Conservation (phyloP, 116 monocot genomes). For the Iris pallida region DNA sequence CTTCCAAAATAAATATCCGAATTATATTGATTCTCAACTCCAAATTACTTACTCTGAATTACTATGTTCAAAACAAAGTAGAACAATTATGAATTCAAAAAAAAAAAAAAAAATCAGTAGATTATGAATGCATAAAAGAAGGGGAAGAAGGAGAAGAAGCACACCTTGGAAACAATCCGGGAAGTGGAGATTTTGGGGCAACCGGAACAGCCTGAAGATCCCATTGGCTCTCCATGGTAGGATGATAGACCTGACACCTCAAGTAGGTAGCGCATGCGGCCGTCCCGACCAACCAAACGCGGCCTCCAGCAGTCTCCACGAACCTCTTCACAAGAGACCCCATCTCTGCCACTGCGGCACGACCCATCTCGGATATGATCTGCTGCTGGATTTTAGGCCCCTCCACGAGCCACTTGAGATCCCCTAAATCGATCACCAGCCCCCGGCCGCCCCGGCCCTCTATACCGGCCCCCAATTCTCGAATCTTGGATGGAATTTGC, state of each 20-base stretch:
- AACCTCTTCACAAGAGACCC: constrained; percentile 8
- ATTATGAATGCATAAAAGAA: too few relatives aligned
- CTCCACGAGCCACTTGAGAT: constrained; percentile 87
- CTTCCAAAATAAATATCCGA: too few relatives aligned
- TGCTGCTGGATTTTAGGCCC: constrained; percentile 16
- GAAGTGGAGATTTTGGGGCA: constrained; percentile 29
- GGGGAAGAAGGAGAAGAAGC: too few relatives aligned
- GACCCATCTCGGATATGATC: constrained; percentile 32
- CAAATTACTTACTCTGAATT: too few relatives aligned
- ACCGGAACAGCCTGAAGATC: constrained; percentile 78
- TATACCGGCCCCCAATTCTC: constrained; percentile 33
- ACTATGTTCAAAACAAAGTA: too few relatives aligned
- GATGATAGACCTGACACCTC: constrained; percentile 84
- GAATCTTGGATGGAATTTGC: constrained; percentile 28
- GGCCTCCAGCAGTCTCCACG: constrained; percentile 15
- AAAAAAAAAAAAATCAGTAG: too few relatives aligned
- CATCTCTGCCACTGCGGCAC: constrained; percentile 60
- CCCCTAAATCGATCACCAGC: constrained; percentile 70
- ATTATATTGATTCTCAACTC: too few relatives aligned
- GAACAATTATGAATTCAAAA: too few relatives aligned
- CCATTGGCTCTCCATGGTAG: constrained; percentile 81
- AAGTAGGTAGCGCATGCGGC: constrained; percentile 86
- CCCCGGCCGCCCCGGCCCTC: constrained; percentile 6
- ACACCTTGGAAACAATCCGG: constrained; percentile 19
- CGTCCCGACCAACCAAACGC: constrained; percentile 65